Evolutionary conservation across 352 stramenopile genomes (phyloP).

Genomic region (Pythium myriotylum): DNA sequence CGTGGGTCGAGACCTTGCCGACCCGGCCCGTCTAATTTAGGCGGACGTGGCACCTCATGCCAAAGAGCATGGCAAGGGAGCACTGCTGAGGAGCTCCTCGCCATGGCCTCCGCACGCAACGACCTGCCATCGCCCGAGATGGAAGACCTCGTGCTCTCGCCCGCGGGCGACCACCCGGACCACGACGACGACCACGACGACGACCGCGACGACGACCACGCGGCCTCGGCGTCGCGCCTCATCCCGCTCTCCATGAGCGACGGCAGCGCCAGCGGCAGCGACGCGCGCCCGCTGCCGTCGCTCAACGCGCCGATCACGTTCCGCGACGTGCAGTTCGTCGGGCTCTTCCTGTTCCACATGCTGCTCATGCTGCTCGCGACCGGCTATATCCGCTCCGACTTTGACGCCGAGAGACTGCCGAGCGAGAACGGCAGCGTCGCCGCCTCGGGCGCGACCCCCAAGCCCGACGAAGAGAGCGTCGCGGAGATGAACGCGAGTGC

Average conservation of each 20-base stretch:
- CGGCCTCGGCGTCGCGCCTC: slow-evolving; percentile 42
- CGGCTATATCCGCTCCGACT: slow-evolving; percentile 41
- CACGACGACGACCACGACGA: neutral
- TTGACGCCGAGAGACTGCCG: slow-evolving; percentile 14
- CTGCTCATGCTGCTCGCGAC: slow-evolving; percentile 53
- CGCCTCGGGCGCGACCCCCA: slow-evolving; percentile 2
- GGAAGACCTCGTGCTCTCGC: slow-evolving; percentile 64
- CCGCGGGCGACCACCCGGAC: slow-evolving; percentile 20
- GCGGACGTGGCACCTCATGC: neutral
- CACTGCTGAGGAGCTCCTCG: neutral
- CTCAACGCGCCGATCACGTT: slow-evolving; percentile 61
- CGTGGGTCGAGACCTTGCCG: too few species aligned
- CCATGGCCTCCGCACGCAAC: slow-evolving; percentile 1
- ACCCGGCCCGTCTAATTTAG: slow-evolving; percentile 3
- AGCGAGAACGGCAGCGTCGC: slow-evolving; percentile 1
- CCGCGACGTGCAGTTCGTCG: slow-evolving; percentile 59
- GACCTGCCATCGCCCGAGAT: slow-evolving; percentile 33
- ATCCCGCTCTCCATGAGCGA: slow-evolving; percentile 76
- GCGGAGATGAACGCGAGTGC: slow-evolving; percentile 39
- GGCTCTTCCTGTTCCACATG: slow-evolving; percentile 53
- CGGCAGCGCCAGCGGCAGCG: slow-evolving; percentile 43
- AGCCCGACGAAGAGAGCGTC: slow-evolving; percentile 7
- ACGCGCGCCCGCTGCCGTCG: slow-evolving; percentile 61
- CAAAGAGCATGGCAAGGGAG: neutral
- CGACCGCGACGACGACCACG: slow-evolving; percentile 17